Percentiles rank a stretch among this genome's conserved stretches.
Evolutionary conservation across 1,284 basidiomycete species (phyloP).

Genomic region (Grifola frondosa): DNA sequence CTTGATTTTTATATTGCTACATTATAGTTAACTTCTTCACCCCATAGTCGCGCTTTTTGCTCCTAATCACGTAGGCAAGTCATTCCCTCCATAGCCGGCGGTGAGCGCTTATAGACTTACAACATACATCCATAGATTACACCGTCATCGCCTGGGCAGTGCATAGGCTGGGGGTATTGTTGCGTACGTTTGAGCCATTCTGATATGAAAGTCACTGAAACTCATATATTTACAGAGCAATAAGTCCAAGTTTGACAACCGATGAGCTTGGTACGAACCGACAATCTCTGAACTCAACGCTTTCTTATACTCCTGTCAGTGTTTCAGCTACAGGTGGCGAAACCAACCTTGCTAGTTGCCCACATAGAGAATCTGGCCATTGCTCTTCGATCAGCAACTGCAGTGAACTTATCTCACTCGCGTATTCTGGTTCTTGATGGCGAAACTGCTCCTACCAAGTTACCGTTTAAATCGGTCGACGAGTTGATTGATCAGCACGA

Average conservation of each 20-base stretch:
- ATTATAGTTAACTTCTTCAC: background rate
- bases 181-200: constrained; percentile 32
- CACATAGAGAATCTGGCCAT: constrained; percentile 48
- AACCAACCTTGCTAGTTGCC: constrained; percentile 51
- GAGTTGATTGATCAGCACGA: constrained; percentile 51
- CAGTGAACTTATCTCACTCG: constrained; percentile 47
- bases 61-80: constrained; percentile 34
- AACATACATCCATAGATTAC: constrained; percentile 48
- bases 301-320: constrained; percentile 51
- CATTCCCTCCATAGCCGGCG: background rate
- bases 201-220: background rate
- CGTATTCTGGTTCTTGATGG: constrained; percentile 52
- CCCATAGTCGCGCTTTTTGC: constrained; percentile 31
- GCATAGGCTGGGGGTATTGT: constrained; percentile 69
- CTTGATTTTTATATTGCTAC: background rate
- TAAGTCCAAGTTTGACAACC: constrained; percentile 1
- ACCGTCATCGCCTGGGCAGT: constrained; percentile 64
- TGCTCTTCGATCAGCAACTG: constrained; percentile 48
- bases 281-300: constrained; percentile 36
- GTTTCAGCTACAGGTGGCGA: constrained; percentile 52
- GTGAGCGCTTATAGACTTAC: background rate
- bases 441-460: background rate
- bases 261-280: constrained; percentile 32
- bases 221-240: constrained; percentile 8
- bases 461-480: constrained; percentile 41